Evolutionary conservation across 331 rosid species (phyloP).

Genomic region (Cydonia oblonga): DNA sequence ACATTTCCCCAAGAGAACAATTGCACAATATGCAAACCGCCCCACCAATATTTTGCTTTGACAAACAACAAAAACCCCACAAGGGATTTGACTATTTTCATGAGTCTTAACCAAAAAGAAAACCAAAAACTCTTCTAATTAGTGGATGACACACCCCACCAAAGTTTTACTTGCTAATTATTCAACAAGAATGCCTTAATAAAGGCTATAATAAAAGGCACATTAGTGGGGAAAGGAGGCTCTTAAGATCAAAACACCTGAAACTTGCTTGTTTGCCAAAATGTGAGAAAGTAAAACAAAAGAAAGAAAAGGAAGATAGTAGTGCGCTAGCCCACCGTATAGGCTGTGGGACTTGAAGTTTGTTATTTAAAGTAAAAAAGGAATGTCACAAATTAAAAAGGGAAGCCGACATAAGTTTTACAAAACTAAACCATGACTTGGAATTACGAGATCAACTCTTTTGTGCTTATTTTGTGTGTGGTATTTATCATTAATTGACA

Average conservation of each 20-base stretch:
- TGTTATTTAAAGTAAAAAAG: not conserved
- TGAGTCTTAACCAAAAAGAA: conserved; percentile 5
- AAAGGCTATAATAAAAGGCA: too few species aligned
- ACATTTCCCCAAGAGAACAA: not conserved
- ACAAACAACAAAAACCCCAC: conserved; percentile 7
- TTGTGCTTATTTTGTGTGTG: too few species aligned
- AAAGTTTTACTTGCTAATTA: conserved; percentile 10
- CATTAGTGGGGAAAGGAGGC: too few species aligned
- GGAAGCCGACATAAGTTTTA: not conserved
- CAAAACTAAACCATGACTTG: not conserved
- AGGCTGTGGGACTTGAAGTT: not conserved
- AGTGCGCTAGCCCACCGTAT: not conserved
- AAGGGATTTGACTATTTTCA: conserved; percentile 19
- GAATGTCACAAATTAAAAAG: not conserved
- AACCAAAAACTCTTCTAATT: conserved; percentile 19
- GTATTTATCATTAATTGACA: too few species aligned
- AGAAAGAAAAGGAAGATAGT: not conserved
- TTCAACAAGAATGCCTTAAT: conserved; percentile 12
- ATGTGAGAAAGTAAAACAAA: not conserved
- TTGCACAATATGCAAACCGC: not conserved
- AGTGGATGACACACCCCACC: conserved; percentile 54
- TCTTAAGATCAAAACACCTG: too few species aligned
- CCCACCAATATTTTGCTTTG: conserved; percentile 34
- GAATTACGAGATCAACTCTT: too few species aligned
- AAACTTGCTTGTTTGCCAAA: conserved; percentile 11